These are phyloP conservation scores for Cryptosporidium meleagridis DNA, from an alignment of 169 alveolate genomes.

Conservation along the genomic window DNA sequence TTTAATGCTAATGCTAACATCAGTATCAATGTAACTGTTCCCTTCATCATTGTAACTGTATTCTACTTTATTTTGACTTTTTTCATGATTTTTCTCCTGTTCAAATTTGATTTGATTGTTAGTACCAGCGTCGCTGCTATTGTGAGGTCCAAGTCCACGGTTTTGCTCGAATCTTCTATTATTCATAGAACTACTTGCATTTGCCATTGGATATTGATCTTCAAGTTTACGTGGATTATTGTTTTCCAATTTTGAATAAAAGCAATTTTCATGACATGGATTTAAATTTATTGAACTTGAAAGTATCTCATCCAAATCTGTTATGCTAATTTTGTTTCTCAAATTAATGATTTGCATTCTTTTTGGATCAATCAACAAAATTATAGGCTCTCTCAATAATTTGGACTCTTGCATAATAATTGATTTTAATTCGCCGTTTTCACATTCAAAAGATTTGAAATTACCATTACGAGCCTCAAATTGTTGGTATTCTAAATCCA, in stretches of 20 bases:
- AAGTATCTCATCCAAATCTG: constrained; percentile 20
- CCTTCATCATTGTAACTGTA: neutral
- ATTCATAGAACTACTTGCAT: neutral
- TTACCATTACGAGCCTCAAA: neutral
- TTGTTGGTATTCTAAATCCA: neutral
- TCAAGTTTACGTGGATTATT: no score
- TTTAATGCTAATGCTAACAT: constrained; percentile 9
- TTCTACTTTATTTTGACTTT: neutral
- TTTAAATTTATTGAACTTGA: constrained; percentile 6
- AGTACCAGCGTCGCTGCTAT: neutral
- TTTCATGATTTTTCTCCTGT: neutral
- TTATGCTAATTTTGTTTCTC: neutral
- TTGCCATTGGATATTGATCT: no score
- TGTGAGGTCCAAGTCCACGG: neutral
- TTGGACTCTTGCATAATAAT: constrained; percentile 7
- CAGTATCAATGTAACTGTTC: neutral
- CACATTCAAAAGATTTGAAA: neutral
- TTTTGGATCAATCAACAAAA: constrained; percentile 43
- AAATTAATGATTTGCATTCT: constrained; percentile 17
- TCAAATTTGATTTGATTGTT: neutral
- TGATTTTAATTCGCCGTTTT: neutral
- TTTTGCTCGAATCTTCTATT: neutral
- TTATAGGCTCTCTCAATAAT: constrained; percentile 31
- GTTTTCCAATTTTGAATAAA: neutral
- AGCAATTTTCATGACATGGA: neutral